These are phyloP conservation scores for Dipodascus geniculatus DNA, from an alignment of 805 yeast genomes.

Conservation along the genomic window DNA sequence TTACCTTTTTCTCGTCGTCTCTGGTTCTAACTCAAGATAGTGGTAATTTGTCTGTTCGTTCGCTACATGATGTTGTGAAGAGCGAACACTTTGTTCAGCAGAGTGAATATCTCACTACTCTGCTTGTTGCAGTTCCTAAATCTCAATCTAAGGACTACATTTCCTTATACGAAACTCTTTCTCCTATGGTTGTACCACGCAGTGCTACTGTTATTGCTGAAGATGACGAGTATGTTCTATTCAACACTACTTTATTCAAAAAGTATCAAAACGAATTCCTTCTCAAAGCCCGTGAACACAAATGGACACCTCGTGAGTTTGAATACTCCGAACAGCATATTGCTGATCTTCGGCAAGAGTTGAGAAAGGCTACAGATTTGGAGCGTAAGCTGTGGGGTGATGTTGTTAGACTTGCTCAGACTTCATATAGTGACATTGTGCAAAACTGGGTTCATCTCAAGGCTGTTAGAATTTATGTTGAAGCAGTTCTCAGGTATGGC, in stretches of 20 bases:
- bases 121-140: conserved; percentile 83
- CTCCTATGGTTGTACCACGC: conserved; percentile 83
- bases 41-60: conserved; percentile 86
- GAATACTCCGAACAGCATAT: conserved; percentile 69
- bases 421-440: conserved; percentile 82
- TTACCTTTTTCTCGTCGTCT: conserved; percentile 5
- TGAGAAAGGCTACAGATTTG: conserved; percentile 56
- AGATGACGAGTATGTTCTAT: conserved; percentile 67
- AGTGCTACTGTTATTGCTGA: conserved; percentile 58
- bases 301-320: conserved; percentile 90
- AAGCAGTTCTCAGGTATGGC: conserved; percentile 90
- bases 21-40: conserved; percentile 5
- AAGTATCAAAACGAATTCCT: conserved; percentile 64
- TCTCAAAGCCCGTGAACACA: conserved; percentile 63
- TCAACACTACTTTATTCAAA: conserved; percentile 73
- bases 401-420: conserved; percentile 66
- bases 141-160: conserved; percentile 47
- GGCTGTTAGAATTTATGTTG: conserved; percentile 79
- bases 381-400: conserved; percentile 66
- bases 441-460: conserved; percentile 86
- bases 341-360: conserved; percentile 66
- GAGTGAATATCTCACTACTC: conserved; percentile 77
- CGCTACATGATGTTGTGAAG: conserved; percentile 78
- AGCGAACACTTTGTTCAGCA: conserved; percentile 73
- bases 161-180: conserved; percentile 60